phyloP scores from a whole-genome alignment of 164 flowering plant genomes.

The Umbellularia californica region DNA sequence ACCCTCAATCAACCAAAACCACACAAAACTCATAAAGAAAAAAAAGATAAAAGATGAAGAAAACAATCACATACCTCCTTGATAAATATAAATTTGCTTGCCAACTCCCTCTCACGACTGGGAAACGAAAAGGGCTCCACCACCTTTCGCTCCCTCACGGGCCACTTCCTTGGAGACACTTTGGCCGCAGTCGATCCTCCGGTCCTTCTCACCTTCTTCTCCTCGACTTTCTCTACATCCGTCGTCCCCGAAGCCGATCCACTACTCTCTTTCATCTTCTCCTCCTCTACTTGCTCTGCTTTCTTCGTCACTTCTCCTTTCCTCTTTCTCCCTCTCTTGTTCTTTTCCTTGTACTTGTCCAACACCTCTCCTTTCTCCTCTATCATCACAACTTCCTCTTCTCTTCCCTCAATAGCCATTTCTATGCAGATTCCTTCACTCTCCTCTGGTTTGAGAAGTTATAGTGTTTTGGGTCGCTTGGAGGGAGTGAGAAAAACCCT shows the following conservation, averaged over 20 bases:
- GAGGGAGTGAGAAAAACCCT: too few relatives aligned
- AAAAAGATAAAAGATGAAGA: background rate
- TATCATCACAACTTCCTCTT: background rate
- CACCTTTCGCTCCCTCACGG: conserved; percentile 47
- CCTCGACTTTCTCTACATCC: too few relatives aligned
- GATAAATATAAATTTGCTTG: conserved; percentile 45
- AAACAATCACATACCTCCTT: conserved; percentile 44
- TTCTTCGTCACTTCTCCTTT: background rate
- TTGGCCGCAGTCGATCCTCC: too few relatives aligned
- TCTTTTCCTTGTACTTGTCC: conserved; percentile 17
- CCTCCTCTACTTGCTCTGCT: conserved; percentile 14
- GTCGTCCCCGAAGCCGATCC: too few relatives aligned
- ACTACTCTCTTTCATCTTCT: too few relatives aligned
- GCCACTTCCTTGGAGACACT: background rate
- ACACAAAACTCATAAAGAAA: background rate
- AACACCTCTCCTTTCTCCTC: conserved; percentile 11
- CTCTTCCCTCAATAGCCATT: background rate
- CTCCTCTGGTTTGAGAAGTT: too few relatives aligned
- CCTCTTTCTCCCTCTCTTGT: conserved; percentile 1
- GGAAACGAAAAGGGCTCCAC: conserved; percentile 61
- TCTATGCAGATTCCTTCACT: conserved; percentile 8
- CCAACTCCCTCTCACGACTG: conserved; percentile 22
- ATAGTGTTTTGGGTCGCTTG: too few relatives aligned
- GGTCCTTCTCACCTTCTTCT: too few relatives aligned
- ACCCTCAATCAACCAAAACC: background rate